Base-by-base conservation (phyloP, 2,329 filamentous ascomycete genomes). In the Hypoxylon sp. region DNA sequence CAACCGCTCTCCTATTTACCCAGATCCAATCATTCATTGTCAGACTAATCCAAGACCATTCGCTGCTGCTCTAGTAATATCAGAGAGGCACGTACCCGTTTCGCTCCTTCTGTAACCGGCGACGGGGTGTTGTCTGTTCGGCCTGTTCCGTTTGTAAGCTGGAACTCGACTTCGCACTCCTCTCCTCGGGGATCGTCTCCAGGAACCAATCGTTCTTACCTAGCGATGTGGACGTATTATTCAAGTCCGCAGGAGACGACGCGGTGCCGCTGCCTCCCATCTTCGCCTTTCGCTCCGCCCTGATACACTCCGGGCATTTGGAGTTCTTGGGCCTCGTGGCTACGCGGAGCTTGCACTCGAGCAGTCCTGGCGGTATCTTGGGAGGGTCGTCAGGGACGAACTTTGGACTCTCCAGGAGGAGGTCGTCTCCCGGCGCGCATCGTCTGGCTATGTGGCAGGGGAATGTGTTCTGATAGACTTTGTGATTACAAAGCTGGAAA, bases 401-500 rank as follows among this genome's bases (percentile, higher is more conserved):
- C 30, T 73, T 66, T 17, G 74, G 55, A 61, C 73, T 53, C 2
- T 57, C 30, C 5, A 78, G 74, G 13, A 69, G 28, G 45, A 68
- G 34, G 36, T 75, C 72, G 34, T 73, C 72, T 2, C 50, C 61
- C 5, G 70, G 58, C 2, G 46, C 25, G 50, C 60, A 68, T 23
- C 77, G 68, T 2, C 71, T 69, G 1, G 73, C 78, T 0, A 72
- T 28, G 46, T 73, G 67, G 60, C 79, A 81, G 21, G 64, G 65
- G 60, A 68, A 77, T 5, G 76, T 80, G 73, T 79, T 80, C 50
- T 80, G 78, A 68, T 77, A 80, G 51, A 73, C 57, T 51, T 63
- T 73, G 67, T 80, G 79, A 23, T 56, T 55, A 74, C 79, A 81
- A 2, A 72, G 67, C 46, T 65, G 62, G 36, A 72, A 74, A n/a